Evolutionary conservation across 345 rosid genomes (phyloP), one percentile per base, ranked within the genome.

Genomic region (Salix purpurea): DNA sequence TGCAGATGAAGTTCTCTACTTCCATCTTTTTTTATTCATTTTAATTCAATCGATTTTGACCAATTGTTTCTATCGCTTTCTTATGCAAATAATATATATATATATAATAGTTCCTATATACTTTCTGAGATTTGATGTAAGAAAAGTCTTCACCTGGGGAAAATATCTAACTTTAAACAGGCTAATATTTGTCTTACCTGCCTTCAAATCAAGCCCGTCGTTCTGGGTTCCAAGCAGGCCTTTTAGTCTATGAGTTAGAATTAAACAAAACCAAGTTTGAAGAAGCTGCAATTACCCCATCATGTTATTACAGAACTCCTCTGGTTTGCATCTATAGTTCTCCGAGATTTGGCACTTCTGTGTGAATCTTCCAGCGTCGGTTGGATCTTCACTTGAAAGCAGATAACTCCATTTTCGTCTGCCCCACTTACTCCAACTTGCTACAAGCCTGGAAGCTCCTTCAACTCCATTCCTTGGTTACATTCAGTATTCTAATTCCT

Each of bases 1-100:
- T 34, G 72, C 26, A 69, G 24, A 46, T 79, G 84, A 87, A 77
- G 84, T 79, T 32, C 87, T 84, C 87, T 30, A 65, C 85, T 84
- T 87, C 82, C 82, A 78, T 24, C 72, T n/a, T 73, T 71, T 32
- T 30, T 11, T 70, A 11, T 66, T 72, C 70, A 52, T 64, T 39
- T 72, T 39, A 48, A 64, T 79, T 62, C 71, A 70, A 37, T 39
- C 56, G 50, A 24, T 42, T 10, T 40, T 24, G n/a, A 32, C 23
- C 42, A 19, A 6, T 37, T 67, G n/a, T 37, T 67, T 67, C 44
- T 1, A n/a, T 56, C 52, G 18, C 52, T 46, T 12, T 46, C 52
- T 46, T 46, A 56, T n/a, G 28, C 26, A n/a, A n/a, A n/a, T n/a
- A n/a, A 21, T 7, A 34, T 5, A 34, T 34, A 34, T 36, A 36